phyloP scores from a whole-genome alignment of 371 early-diverging fungal species.

The Dinochytrium kinnereticum region DNA sequence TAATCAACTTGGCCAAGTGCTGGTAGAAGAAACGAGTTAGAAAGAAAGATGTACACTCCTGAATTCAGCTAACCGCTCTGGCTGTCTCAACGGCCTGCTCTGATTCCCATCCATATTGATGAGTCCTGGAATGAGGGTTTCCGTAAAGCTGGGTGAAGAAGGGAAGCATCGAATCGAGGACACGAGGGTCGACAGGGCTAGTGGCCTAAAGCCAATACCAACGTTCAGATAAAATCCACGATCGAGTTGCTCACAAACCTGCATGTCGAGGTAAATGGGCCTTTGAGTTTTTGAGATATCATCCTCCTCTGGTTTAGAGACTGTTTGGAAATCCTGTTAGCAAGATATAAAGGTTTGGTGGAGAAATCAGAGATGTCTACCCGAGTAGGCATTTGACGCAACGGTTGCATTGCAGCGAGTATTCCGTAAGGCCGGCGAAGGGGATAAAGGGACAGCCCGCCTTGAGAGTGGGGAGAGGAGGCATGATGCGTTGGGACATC shows the following conservation, averaged over 20 bases:
- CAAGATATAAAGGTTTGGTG: too few species aligned
- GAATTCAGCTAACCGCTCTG: slow-evolving; percentile 64
- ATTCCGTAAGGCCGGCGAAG: background rate
- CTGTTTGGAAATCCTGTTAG: background rate
- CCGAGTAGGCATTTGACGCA: background rate
- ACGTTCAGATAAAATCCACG: background rate
- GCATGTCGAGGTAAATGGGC: slow-evolving; percentile 50
- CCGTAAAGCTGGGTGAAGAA: slow-evolving; percentile 94
- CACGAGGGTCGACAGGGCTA: slow-evolving; percentile 97
- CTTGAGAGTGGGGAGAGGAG: background rate
- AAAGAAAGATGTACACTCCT: too few species aligned
- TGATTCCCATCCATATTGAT: slow-evolving; percentile 98
- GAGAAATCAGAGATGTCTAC: background rate
- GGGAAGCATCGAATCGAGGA: slow-evolving; percentile 97
- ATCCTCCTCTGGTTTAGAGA: background rate
- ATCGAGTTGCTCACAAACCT: slow-evolving; percentile 18
- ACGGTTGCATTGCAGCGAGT: background rate
- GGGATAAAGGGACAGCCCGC: background rate
- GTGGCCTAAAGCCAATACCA: slow-evolving; percentile 75
- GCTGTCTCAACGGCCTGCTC: slow-evolving; percentile 96
- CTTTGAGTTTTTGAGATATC: slow-evolving; percentile 18
- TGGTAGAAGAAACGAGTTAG: slow-evolving; percentile 40
- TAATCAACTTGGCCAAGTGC: slow-evolving; percentile 92
- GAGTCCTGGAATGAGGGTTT: slow-evolving; percentile 99
- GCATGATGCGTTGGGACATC: background rate